These are phyloP conservation scores for Cordyceps javanica DNA, from an alignment of 2,329 filamentous ascomycete species.

Conservation along the genomic window DNA sequence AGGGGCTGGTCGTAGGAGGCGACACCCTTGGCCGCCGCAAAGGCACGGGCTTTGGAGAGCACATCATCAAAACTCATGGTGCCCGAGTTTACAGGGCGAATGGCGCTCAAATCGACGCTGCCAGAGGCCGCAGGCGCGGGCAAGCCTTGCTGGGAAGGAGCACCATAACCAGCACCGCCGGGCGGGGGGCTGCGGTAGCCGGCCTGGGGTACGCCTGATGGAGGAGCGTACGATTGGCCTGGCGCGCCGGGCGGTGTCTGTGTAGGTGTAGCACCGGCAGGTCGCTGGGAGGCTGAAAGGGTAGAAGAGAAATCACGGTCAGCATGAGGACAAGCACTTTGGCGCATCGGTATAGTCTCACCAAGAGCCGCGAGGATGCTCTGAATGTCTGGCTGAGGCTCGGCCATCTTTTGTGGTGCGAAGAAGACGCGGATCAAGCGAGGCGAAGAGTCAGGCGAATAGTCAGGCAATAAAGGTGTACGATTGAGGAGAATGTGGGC, in stretches of 20 bases:
- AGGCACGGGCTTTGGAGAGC: constrained; percentile 76
- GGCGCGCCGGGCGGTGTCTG: constrained; percentile 35
- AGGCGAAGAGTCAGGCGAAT: neutral
- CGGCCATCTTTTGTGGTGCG: constrained; percentile 17
- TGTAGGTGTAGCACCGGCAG: constrained; percentile 34
- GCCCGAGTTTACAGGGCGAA: constrained; percentile 73
- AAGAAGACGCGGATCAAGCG: neutral
- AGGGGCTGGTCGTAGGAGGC: constrained; percentile 53
- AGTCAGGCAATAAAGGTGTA: neutral
- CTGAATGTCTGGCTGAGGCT: constrained; percentile 35
- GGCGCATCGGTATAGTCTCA: constrained; percentile 24
- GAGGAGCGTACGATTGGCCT: constrained; percentile 34
- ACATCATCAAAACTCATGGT: constrained; percentile 80
- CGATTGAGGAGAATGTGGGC: neutral
- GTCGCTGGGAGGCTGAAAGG: constrained; percentile 38
- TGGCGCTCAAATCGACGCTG: constrained; percentile 71
- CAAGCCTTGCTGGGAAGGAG: constrained; percentile 37
- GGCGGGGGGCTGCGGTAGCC: constrained; percentile 33
- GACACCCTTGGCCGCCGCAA: constrained; percentile 73
- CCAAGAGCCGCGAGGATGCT: constrained; percentile 44
- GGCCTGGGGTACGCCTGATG: constrained; percentile 25
- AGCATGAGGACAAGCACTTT: constrained; percentile 7
- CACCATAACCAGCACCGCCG: constrained; percentile 31
- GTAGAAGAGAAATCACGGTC: constrained; percentile 17
- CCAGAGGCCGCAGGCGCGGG: constrained; percentile 68